A percentile compares a stretch with the other conserved stretches of the same genome.
These are phyloP conservation scores for Iberis pinnata DNA, from an alignment of 345 rosid species.

Conservation along the genomic window DNA sequence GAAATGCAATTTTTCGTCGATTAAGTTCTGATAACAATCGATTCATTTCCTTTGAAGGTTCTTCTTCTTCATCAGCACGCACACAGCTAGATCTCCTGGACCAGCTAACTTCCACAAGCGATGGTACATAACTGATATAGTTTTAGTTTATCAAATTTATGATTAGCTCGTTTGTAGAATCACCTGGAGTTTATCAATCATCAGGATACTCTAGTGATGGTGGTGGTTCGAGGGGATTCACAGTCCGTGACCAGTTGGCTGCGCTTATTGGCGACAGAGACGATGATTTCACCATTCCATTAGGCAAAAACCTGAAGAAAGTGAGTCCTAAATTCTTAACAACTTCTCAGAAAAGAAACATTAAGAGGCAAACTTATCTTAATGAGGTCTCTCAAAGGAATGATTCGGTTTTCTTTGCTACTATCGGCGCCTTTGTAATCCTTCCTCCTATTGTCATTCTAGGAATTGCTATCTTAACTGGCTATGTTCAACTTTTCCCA, in stretches of 20 bases:
- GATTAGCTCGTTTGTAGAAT: not conserved
- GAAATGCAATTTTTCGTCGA: too few relatives aligned
- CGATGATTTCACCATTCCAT: slow-evolving; percentile 60
- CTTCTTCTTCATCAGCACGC: slow-evolving; percentile 48
- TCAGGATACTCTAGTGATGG: slow-evolving; percentile 59
- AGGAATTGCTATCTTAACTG: slow-evolving; percentile 64
- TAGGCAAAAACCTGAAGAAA: slow-evolving; percentile 81
- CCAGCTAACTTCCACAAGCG: slow-evolving; percentile 49
- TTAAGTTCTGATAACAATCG: not conserved
- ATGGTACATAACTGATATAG: slow-evolving; percentile 37
- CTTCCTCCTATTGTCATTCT: slow-evolving; percentile 74
- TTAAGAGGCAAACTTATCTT: slow-evolving; percentile 70
- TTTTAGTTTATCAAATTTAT: not conserved
- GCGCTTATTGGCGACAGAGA: slow-evolving; percentile 56
- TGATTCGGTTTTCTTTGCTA: slow-evolving; percentile 79
- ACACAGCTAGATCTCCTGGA: slow-evolving; percentile 69
- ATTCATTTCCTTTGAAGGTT: slow-evolving; percentile 34
- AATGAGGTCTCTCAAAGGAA: slow-evolving; percentile 80
- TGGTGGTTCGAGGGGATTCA: slow-evolving; percentile 31
- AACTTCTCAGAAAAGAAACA: slow-evolving; percentile 86
- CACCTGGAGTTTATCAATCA: not conserved
- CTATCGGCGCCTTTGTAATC: slow-evolving; percentile 74
- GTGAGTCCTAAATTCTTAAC: slow-evolving; percentile 66
- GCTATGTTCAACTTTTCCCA: slow-evolving; percentile 92
- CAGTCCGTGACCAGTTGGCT: slow-evolving; percentile 67